Conservation (phyloP, 257 asterid species). For the Perilla frutescens region DNA sequence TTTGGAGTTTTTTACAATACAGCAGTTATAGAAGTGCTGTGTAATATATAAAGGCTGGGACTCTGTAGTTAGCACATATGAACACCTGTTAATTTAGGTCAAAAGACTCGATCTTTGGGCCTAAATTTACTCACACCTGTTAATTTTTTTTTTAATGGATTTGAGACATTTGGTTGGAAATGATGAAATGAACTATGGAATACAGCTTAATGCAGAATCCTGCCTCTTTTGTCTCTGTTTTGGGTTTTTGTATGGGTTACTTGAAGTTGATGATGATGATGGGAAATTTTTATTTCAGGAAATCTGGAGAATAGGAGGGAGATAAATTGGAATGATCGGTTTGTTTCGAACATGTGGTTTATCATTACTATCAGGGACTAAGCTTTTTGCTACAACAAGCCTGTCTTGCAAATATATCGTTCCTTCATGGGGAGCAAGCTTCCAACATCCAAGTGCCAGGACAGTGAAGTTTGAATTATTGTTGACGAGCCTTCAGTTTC, state of each 20-base stretch:
- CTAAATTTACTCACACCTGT: neutral
- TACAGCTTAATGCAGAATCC: conserved; percentile 4
- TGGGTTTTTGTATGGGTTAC: conserved; percentile 18
- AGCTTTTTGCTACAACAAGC: conserved; percentile 45
- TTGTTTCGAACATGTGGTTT: conserved; percentile 70
- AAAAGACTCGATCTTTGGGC: neutral
- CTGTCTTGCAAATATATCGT: conserved; percentile 44
- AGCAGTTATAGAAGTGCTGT: neutral
- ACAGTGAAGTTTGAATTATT: conserved; percentile 42
- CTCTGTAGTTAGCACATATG: neutral
- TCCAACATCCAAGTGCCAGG: conserved; percentile 49
- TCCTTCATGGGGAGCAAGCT: conserved; percentile 49
- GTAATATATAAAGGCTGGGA: neutral
- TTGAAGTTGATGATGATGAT: neutral
- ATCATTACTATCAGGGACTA: conserved; percentile 49
- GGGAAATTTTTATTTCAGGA: conserved; percentile 39
- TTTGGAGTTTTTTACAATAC: neutral
- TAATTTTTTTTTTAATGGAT: neutral
- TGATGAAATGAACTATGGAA: conserved; percentile 11
- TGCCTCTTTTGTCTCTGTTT: conserved; percentile 13
- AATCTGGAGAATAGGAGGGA: conserved; percentile 43
- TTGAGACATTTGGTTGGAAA: conserved; percentile 12
- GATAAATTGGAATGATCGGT: conserved; percentile 66
- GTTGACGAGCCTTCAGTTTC: conserved; percentile 47
- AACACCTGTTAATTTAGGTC: neutral